Evolutionary conservation across 345 rosid genomes (phyloP).

Genomic region (Eucalyptus virginea): DNA sequence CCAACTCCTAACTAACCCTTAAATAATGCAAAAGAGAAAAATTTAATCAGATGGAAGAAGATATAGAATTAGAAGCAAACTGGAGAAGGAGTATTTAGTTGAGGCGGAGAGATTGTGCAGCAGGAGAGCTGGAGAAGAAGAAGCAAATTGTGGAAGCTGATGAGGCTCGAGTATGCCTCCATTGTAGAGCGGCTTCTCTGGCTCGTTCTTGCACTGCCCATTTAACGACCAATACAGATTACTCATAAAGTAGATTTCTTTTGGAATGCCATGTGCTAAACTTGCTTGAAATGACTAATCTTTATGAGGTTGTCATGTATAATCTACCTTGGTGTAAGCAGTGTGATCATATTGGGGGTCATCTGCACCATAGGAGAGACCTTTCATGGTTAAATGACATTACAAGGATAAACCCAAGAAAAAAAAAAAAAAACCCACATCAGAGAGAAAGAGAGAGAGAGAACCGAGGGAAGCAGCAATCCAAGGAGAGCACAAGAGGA

Average conservation of each 20-base stretch:
- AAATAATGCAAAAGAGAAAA: background rate
- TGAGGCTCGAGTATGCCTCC: conserved; percentile 60
- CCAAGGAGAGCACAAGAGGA: conserved; percentile 8
- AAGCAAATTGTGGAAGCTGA: background rate
- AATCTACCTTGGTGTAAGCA: conserved; percentile 56
- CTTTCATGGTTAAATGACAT: background rate
- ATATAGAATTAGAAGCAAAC: conserved; percentile 15
- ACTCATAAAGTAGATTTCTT: background rate
- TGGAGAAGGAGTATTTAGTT: conserved; percentile 61
- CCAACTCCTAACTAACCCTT: background rate
- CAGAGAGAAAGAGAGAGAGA: background rate
- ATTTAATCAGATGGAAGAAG: background rate
- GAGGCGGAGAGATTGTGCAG: conserved; percentile 38
- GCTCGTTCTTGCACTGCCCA: conserved; percentile 49
- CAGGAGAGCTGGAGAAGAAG: conserved; percentile 34
- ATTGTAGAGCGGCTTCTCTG: conserved; percentile 54
- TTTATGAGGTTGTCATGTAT: background rate
- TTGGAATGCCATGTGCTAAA: background rate
- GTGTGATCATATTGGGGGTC: conserved; percentile 58
- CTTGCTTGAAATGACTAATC: background rate
- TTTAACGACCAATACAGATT: background rate
- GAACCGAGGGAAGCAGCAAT: conserved; percentile 30
- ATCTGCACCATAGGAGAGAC: conserved; percentile 10
- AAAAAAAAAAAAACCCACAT: background rate
- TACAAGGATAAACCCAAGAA: background rate